Evolutionary conservation across 2,329 filamentous ascomycete species (phyloP).

Genomic region (Colletotrichum sp.): DNA sequence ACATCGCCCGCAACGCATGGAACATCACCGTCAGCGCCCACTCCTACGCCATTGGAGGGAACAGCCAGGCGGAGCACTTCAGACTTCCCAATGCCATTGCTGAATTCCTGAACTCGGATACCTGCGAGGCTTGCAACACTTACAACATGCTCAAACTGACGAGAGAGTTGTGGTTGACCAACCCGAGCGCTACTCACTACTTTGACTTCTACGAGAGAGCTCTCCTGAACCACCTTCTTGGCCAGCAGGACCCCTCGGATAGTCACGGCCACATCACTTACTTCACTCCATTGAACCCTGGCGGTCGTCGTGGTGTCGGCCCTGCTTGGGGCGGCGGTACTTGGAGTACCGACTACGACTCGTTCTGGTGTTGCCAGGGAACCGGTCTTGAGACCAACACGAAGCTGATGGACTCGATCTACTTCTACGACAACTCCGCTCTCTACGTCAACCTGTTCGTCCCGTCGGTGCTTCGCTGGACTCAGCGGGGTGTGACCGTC

Average conservation of each 20-base stretch:
- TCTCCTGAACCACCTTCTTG: slow-evolving; percentile 55
- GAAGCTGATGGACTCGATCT: slow-evolving; percentile 58
- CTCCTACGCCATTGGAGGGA: slow-evolving; percentile 58
- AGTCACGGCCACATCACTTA: slow-evolving; percentile 57
- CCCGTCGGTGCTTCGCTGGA: slow-evolving; percentile 50
- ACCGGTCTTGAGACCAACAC: slow-evolving; percentile 60
- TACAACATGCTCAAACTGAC: slow-evolving; percentile 64
- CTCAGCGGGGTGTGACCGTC: slow-evolving; percentile 41
- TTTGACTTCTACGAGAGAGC: slow-evolving; percentile 60
- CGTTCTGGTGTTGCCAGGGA: slow-evolving; percentile 60
- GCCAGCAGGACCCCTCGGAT: slow-evolving; percentile 48
- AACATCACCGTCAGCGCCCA: slow-evolving; percentile 49
- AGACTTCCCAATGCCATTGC: slow-evolving; percentile 50
- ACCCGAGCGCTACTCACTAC: slow-evolving; percentile 45
- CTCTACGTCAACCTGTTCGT: slow-evolving; percentile 57
- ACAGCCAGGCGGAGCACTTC: slow-evolving; percentile 60
- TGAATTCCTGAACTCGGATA: slow-evolving; percentile 46
- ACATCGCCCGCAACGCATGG: slow-evolving; percentile 57
- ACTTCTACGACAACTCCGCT: slow-evolving; percentile 45
- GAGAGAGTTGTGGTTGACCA: slow-evolving; percentile 51
- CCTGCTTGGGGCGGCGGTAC: slow-evolving; percentile 59
- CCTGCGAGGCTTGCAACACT: slow-evolving; percentile 57
- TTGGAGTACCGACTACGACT: slow-evolving; percentile 58
- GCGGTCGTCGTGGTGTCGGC: slow-evolving; percentile 51
- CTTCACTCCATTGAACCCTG: slow-evolving; percentile 55